Conservation (phyloP, 768 basidiomycete genomes). For the Lentinula lateritia region DNA sequence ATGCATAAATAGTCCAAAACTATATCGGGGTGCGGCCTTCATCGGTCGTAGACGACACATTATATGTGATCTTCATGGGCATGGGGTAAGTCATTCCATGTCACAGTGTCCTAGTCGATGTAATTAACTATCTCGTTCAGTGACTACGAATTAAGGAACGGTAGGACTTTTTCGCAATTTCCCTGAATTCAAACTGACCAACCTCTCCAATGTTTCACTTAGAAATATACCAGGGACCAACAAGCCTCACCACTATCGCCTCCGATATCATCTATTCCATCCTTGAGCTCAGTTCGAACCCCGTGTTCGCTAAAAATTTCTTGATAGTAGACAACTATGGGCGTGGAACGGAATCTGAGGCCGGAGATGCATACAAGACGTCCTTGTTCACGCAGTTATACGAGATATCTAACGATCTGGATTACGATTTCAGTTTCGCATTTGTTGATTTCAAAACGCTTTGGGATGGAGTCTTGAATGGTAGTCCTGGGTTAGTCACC, state of each 20-base stretch:
- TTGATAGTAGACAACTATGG: constrained; percentile 51
- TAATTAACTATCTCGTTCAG: constrained; percentile 16
- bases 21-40: constrained; percentile 14
- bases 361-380: constrained; percentile 42
- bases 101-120: background rate
- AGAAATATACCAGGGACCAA: constrained; percentile 11
- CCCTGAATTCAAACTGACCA: no score
- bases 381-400: constrained; percentile 35
- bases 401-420: constrained; percentile 19
- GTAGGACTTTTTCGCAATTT: constrained; percentile 16
- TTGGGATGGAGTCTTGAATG: constrained; percentile 39
- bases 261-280: constrained; percentile 35
- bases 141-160: constrained; percentile 31
- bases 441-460: constrained; percentile 41
- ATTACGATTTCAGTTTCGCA: constrained; percentile 32
- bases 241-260: constrained; percentile 23
- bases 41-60: constrained; percentile 35
- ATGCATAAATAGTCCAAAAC: background rate
- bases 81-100: constrained; percentile 33
- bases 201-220: background rate
- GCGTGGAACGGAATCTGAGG: constrained; percentile 30
- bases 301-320: constrained; percentile 42
- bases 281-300: constrained; percentile 32
- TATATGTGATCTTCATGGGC: constrained; percentile 49
- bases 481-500: constrained; percentile 38